A percentile compares a stretch with the other conserved stretches of the same genome.
Conservation (phyloP, 1,284 basidiomycete species). For the Phellinidium pouzarii region DNA sequence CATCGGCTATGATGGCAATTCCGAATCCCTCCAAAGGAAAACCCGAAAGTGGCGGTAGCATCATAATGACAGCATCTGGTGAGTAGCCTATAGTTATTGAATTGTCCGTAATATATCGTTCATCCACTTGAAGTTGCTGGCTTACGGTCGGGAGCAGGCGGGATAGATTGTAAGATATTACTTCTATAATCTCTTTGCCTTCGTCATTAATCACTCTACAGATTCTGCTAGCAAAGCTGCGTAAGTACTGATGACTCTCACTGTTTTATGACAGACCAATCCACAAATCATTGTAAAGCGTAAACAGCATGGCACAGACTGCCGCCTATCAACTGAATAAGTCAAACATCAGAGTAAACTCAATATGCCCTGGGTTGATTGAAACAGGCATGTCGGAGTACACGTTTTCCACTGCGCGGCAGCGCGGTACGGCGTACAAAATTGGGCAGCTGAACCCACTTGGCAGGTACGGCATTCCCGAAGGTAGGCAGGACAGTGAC, state of each 20-base stretch:
- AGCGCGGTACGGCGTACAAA: constrained; percentile 64
- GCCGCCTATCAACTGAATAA: constrained; percentile 75
- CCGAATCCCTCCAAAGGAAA: constrained; percentile 62
- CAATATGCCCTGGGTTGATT: constrained; percentile 87
- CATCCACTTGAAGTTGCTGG: constrained; percentile 65
- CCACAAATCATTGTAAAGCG: constrained; percentile 26
- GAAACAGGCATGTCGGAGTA: constrained; percentile 81
- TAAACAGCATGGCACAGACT: constrained; percentile 83
- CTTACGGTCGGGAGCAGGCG: constrained; percentile 77
- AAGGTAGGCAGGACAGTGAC: constrained; percentile 43
- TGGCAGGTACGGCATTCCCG: constrained; percentile 70
- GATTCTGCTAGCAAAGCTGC: constrained; percentile 90
- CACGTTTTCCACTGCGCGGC: constrained; percentile 72
- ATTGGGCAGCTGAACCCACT: constrained; percentile 86
- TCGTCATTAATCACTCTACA: constrained; percentile 28
- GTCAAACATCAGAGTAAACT: constrained; percentile 83
- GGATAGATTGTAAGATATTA: constrained; percentile 66
- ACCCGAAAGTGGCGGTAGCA: constrained; percentile 66
- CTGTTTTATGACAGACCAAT: not conserved
- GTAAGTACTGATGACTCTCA: constrained; percentile 39
- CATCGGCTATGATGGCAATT: constrained; percentile 72
- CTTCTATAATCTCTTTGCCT: not conserved
- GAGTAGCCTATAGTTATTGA: constrained; percentile 21
- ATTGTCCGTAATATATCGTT: not conserved
- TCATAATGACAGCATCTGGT: constrained; percentile 88